Evolutionary conservation across 495 filamentous ascomycete species (phyloP), one percentile per base, ranked within the genome.

Genomic region (Elaphomyces granulatus): DNA sequence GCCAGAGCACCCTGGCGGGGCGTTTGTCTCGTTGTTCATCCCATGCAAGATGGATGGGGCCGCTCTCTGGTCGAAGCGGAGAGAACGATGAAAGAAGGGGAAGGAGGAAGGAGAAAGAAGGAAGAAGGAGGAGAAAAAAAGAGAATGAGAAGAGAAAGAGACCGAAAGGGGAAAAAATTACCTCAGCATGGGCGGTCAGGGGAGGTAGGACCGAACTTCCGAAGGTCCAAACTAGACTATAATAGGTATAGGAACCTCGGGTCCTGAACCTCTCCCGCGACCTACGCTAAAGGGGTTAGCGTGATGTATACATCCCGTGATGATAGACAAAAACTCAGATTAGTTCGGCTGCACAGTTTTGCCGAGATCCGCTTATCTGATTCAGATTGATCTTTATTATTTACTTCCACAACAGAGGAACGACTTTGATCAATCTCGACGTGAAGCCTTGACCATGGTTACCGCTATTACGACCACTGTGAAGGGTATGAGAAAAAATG

Each of bases 401-500:
- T 3, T 7, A 32, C 2, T 21, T 7, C 10, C 4, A 12, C 15
- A 23, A 38, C 35, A 19, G n/a, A 23, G 12, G 15, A 21, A n/a
- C n/a, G n/a, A n/a, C n/a, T n/a, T n/a, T n/a, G n/a, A n/a, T n/a
- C n/a, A n/a, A n/a, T n/a, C n/a, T n/a, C n/a, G n/a, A n/a, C n/a
- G n/a, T n/a, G n/a, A n/a, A n/a, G n/a, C n/a, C n/a, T n/a, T n/a
- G n/a, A n/a, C n/a, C n/a, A n/a, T n/a, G n/a, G n/a, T n/a, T n/a
- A n/a, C n/a, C n/a, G n/a, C n/a, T n/a, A n/a, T 47, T 40, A 41
- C 47, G 17, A 35, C 53, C 23, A 43, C 45, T 38, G 32, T 54
- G 8, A 45, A 50, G 44, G 68, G 68, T 45, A 60, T 66, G 46
- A 59, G 64, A 38, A 65, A 66, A 49, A 68, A 68, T 49, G 64